Evolutionary conservation across 176 grass and related monocot species (phyloP).

Genomic region (Ensete ventricosum): DNA sequence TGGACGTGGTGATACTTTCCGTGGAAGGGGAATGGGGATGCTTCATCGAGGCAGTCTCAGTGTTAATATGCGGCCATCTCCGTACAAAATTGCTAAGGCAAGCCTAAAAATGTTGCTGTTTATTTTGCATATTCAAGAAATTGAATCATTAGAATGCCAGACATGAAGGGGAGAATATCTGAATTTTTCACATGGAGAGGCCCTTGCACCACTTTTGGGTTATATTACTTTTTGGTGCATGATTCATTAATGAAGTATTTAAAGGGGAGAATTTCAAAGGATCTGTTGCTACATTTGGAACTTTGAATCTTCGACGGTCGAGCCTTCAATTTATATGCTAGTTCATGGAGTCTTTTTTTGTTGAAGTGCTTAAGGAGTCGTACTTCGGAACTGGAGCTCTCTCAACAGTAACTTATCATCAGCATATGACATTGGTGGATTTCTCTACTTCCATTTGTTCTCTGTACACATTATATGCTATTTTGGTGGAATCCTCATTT

Average conservation of each 20-base stretch:
- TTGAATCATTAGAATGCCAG: slow-evolving; percentile 39
- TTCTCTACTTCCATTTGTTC: slow-evolving; percentile 33
- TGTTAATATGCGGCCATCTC: slow-evolving; percentile 66
- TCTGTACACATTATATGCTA: slow-evolving; percentile 17
- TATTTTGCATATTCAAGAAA: slow-evolving; percentile 54
- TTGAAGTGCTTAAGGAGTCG: slow-evolving; percentile 27
- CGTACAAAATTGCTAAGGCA: slow-evolving; percentile 87
- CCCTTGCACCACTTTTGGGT: slow-evolving; percentile 15
- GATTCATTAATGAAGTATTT: slow-evolving; percentile 11
- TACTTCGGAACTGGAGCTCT: slow-evolving; percentile 30
- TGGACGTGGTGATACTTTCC: slow-evolving; percentile 59
- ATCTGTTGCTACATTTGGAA: slow-evolving; percentile 18
- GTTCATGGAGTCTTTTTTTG: slow-evolving; percentile 15
- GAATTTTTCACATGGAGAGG: slow-evolving; percentile 28
- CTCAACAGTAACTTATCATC: slow-evolving; percentile 23
- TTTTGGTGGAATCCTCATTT: slow-evolving; percentile 26
- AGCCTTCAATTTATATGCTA: slow-evolving; percentile 15
- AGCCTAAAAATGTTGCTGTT: slow-evolving; percentile 60
- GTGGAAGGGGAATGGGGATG: slow-evolving; percentile 56
- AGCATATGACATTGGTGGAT: slow-evolving; percentile 44
- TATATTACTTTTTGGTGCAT: slow-evolving; percentile 32
- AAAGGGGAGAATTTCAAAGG: background rate
- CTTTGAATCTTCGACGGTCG: background rate
- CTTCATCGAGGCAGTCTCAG: slow-evolving; percentile 71
- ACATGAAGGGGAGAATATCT: slow-evolving; percentile 33